Conservation (phyloP, 805 yeast species). For the Pichia thaimueangensis region DNA sequence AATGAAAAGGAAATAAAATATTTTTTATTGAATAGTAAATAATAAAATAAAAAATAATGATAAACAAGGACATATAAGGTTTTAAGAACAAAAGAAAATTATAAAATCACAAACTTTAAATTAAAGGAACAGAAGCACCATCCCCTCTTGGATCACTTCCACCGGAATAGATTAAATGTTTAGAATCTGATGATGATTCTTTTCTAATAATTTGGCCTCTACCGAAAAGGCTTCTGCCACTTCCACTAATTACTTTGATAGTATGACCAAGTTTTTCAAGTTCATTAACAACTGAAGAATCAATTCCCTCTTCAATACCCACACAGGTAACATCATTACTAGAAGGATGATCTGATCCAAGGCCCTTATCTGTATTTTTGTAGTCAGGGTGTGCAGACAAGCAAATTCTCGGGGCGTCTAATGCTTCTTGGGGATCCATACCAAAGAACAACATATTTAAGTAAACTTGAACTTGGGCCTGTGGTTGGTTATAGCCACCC, state of each 20-base stretch:
- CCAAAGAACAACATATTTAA: conserved; percentile 59
- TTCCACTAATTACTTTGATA: conserved; percentile 37
- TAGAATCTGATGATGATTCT: conserved; percentile 23
- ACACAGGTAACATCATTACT: conserved; percentile 54
- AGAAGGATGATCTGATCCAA: conserved; percentile 61
- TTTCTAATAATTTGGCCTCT: conserved; percentile 68
- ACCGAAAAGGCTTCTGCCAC: conserved; percentile 38
- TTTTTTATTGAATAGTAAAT: no score
- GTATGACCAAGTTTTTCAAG: conserved; percentile 53
- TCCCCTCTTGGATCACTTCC: conserved; percentile 85
- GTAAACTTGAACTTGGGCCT: conserved; percentile 75
- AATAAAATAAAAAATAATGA: no score
- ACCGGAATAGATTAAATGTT: conserved; percentile 48
- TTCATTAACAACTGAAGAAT: conserved; percentile 37
- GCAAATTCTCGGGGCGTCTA: conserved; percentile 71
- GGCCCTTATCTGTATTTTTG: conserved; percentile 42
- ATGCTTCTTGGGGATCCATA: conserved; percentile 62
- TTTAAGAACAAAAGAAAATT: no score
- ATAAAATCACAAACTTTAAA: no score
- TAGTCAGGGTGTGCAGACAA: conserved; percentile 45
- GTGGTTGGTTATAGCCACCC: conserved; percentile 88
- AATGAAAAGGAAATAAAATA: no score
- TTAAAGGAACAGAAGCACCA: conserved; percentile 61
- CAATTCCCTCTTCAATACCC: conserved; percentile 59
- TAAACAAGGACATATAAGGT: no score